These are phyloP conservation scores for Corymbia citriodora DNA, from an alignment of 441 rosid genomes.

Conservation along the genomic window DNA sequence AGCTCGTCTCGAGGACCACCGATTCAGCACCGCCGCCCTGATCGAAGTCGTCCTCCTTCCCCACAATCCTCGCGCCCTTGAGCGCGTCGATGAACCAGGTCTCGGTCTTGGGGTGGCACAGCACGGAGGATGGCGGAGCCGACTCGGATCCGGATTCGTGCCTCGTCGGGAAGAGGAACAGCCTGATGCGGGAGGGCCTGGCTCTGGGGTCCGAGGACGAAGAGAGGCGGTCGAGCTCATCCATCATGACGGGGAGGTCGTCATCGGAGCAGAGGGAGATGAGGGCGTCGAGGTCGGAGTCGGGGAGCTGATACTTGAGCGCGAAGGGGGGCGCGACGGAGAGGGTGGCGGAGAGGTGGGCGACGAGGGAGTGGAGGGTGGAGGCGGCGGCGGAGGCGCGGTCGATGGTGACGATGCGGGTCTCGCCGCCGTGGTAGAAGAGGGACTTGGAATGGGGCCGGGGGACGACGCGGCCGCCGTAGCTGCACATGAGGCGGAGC, in stretches of 20 bases:
- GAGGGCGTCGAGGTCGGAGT: constrained; percentile 57
- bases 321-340: constrained; percentile 28
- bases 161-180: constrained; percentile 44
- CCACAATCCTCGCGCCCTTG: constrained; percentile 53
- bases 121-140: constrained; percentile 18
- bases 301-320: constrained; percentile 60
- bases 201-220: constrained; percentile 7
- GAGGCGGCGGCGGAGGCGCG: constrained; percentile 14
- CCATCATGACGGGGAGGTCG: constrained; percentile 55
- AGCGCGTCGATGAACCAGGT: constrained; percentile 73
- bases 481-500: constrained; percentile 70
- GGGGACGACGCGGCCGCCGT: constrained; percentile 50
- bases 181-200: constrained; percentile 45
- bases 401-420: constrained; percentile 49
- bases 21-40: constrained; percentile 51
- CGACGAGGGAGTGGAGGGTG: constrained; percentile 28
- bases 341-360: constrained; percentile 38
- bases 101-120: constrained; percentile 68
- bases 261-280: constrained; percentile 57
- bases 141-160: not conserved
- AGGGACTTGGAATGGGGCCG: constrained; percentile 40
- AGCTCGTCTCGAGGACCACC: constrained; percentile 57
- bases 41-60: constrained; percentile 22
- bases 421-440: constrained; percentile 63
- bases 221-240: constrained; percentile 41